Percentiles rank a stretch among this genome's conserved stretches.
Conservation (phyloP, 225 moss, liverwort and hornwort genomes). For the Ulota crispa region DNA sequence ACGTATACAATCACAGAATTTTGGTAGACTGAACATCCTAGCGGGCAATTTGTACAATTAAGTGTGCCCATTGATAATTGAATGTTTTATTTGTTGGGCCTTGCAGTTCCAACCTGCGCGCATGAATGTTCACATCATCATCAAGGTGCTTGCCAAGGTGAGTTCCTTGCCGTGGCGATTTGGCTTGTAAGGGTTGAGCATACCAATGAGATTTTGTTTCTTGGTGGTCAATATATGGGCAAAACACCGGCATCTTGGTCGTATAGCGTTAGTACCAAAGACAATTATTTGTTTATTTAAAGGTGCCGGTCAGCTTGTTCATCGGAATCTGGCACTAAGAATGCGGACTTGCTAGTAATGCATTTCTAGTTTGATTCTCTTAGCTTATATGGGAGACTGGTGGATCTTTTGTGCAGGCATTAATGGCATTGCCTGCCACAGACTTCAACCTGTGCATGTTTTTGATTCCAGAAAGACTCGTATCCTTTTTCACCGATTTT, state of each 20-base stretch:
- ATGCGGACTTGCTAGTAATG: neutral
- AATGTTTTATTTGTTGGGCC: neutral
- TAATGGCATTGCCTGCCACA: slow-evolving; percentile 91
- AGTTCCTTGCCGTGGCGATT: slow-evolving; percentile 3
- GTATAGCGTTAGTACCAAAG: neutral
- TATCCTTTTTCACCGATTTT: slow-evolving; percentile 53
- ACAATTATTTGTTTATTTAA: neutral
- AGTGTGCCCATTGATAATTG: neutral
- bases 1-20: neutral
- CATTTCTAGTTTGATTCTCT: neutral
- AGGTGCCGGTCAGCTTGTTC: neutral
- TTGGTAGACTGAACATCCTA: neutral
- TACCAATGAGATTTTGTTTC: neutral
- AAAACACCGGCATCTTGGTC: neutral
- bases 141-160: slow-evolving; percentile 93
- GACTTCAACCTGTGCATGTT: slow-evolving; percentile 99
- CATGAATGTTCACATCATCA: slow-evolving; percentile 82
- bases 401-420: slow-evolving; percentile 53
- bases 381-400: neutral
- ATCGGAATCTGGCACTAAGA: neutral
- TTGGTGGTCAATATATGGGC: neutral
- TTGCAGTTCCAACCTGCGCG: slow-evolving; percentile 92
- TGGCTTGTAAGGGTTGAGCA: neutral
- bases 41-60: neutral
- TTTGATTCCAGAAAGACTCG: slow-evolving; percentile 89